Conservation (phyloP, 805 yeast genomes). For the Helenozyma rhizophorensis region DNA sequence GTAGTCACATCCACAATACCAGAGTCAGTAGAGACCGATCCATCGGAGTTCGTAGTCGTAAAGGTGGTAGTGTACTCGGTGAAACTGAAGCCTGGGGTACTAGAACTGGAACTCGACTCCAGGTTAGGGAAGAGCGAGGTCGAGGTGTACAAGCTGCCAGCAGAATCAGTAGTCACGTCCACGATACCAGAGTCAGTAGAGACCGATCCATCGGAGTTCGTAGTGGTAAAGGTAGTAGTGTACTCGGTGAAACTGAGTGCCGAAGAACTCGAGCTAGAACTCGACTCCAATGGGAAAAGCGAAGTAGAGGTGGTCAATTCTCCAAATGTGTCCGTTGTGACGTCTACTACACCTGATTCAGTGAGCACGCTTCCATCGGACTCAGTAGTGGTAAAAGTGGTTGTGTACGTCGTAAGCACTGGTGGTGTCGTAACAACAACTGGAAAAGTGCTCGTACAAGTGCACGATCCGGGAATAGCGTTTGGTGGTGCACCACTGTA, state of each 20-base stretch:
- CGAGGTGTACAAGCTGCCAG: background rate
- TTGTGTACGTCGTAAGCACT: background rate
- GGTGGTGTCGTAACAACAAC: background rate
- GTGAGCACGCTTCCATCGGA: too few species aligned
- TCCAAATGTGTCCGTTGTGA: background rate
- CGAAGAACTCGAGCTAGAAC: too few species aligned
- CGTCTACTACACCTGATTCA: background rate
- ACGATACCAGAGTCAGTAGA: background rate
- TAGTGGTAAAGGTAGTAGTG: too few species aligned
- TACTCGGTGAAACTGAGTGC: too few species aligned
- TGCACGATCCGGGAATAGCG: conserved; percentile 1
- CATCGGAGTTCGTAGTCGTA: too few species aligned
- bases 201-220: background rate
- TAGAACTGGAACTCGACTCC: too few species aligned
- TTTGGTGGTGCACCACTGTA: conserved; percentile 4
- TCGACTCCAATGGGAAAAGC: background rate
- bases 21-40: too few species aligned
- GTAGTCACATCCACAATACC: too few species aligned
- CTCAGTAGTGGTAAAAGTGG: background rate
- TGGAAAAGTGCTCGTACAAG: conserved; percentile 2
- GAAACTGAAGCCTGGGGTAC: too few species aligned
- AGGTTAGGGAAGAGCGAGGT: background rate
- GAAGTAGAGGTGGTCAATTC: background rate
- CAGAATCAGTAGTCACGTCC: background rate
- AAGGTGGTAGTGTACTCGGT: too few species aligned